Percentiles rank a stretch among this genome's conserved stretches.
Conservation (phyloP, 805 yeast genomes). For the Saccharomycopsis oosterbeekiorum region DNA sequence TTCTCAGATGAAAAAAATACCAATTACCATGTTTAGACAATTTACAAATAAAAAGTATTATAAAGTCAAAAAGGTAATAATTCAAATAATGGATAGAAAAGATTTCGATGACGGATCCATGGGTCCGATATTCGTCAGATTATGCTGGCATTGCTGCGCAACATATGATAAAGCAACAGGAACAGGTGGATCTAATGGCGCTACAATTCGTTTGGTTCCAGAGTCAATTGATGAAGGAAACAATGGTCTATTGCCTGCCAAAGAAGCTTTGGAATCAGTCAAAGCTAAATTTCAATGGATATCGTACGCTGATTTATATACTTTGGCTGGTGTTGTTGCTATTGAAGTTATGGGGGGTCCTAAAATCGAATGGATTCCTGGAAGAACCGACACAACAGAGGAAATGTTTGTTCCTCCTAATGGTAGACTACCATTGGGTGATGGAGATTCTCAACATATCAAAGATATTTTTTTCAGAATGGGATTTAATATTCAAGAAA, state of each 20-base stretch:
- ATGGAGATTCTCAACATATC: conserved; percentile 36
- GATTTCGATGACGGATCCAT: conserved; percentile 27
- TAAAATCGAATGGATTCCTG: conserved; percentile 39
- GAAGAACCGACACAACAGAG: conserved; percentile 34
- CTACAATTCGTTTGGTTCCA: conserved; percentile 25
- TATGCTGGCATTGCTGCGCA: conserved; percentile 44
- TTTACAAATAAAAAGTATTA: conserved; percentile 21
- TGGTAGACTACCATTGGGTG: conserved; percentile 43
- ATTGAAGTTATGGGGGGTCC: conserved; percentile 44
- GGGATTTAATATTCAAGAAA: conserved; percentile 39
- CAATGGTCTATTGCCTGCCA: conserved; percentile 37
- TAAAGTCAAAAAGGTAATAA: conserved; percentile 29
- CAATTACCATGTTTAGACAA: background rate
- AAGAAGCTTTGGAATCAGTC: conserved; percentile 32
- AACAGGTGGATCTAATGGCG: conserved; percentile 32
- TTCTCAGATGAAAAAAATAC: background rate
- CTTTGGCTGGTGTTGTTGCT: conserved; percentile 42
- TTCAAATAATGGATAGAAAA: conserved; percentile 20
- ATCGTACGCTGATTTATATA: conserved; percentile 41
- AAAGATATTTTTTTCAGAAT: conserved; percentile 36
- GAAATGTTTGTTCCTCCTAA: conserved; percentile 32
- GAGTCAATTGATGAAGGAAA: conserved; percentile 43
- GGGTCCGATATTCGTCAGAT: conserved; percentile 37
- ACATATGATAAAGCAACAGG: conserved; percentile 31
- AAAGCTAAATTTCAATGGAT: conserved; percentile 36